Base-by-base conservation (phyloP, 2,329 filamentous ascomycete species). In the Claviceps humidiphila region DNA sequence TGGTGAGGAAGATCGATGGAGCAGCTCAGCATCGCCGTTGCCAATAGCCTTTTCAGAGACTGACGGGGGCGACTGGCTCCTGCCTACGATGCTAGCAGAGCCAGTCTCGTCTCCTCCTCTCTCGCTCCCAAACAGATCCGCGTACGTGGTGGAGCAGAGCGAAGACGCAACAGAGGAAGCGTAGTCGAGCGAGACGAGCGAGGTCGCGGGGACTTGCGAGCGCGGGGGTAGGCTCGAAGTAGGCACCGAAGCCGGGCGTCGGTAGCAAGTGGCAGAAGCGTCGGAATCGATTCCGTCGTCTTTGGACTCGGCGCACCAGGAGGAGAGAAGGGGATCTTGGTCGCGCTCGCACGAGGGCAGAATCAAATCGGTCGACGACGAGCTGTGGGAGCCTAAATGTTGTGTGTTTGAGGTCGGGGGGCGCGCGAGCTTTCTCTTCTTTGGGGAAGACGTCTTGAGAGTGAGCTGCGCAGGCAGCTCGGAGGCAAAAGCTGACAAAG, bases 401-500 rank as follows among this genome's bases (percentile, higher is more conserved):
- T 24, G 71, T 64, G 67, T 65, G 59, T 68, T 65, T 57, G 68
- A 66, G 64, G 68, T 52, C 39, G 45, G 42, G 37, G 56, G 71
- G 60, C 72, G 75, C 63, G 69, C 73, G 63, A 84, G 77, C 77
- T 80, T 84, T 75, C 80, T 76, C 80, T 84, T 84, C 80, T 84
- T 84, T 76, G 72, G 75, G 73, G 79, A 83, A 80, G 80, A 83
- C 81, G 81, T 84, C 69, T 76, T 84, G 81, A 77, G 74, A 67
- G 75, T 71, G 81, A 84, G 81, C 81, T 82, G 80, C 80, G 66
- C 66, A 60, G 62, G 78, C 78, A 81, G 78, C 78, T 81, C 78
- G 68, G 62, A 63, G 58, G 49, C 46, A 43, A 51, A 54, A 39
- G 52, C 45, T 24, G 50, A 47, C 45, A 52, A 50, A 50, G 50